Base-by-base conservation (phyloP, 148 eudicot species). In the Vaccinium myrtillus region DNA sequence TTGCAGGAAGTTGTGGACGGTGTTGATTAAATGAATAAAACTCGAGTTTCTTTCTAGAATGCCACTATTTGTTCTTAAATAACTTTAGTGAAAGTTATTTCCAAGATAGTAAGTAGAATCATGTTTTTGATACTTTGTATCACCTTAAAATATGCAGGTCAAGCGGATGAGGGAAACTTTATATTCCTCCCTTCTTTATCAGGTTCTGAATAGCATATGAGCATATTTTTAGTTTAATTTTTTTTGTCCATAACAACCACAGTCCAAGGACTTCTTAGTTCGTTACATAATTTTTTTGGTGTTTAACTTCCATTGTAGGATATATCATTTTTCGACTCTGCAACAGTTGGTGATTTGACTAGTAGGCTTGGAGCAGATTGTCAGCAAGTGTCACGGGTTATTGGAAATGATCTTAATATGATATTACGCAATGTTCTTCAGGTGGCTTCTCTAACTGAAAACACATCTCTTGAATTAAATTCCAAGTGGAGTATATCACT, bases 331-430 rank as follows among this genome's bases (percentile, higher is more conserved):
- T 97, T 97, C 74, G 98, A 97, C 90, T 80, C 90, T 63, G 90
- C 93, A 87, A 95, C 98, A 74, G 96, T 97, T 87, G 99, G 99
- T 87, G 98, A 91, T 84, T 94, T 97, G 89, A 97, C 99, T 16
- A 97, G 99, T 88, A 94, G 99, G 91, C 96, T 97, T 79, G 98
- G 99, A 85, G 95, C 99, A 85, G 99, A 97, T 89, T 97, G 99
- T 89, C 98, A 95, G 91, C 99, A 97, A 88, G 99, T 97, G 85
- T 93, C 99, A 56, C 99, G 99, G 82, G 96, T 97, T 81, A 97
- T 97, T 81, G 98, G 98, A 80, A 97, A 94, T 90, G 99, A 97
- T 91, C 93, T 97, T 74, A 97, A 97, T 88, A 50, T 97, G 89
- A 97, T 97, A 88, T 87, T 95, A 74, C 94, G 99, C 83, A 97